Evolutionary conservation across 1,139 yeast species (phyloP).

Genomic region (Lodderomyces jiufengensis): DNA sequence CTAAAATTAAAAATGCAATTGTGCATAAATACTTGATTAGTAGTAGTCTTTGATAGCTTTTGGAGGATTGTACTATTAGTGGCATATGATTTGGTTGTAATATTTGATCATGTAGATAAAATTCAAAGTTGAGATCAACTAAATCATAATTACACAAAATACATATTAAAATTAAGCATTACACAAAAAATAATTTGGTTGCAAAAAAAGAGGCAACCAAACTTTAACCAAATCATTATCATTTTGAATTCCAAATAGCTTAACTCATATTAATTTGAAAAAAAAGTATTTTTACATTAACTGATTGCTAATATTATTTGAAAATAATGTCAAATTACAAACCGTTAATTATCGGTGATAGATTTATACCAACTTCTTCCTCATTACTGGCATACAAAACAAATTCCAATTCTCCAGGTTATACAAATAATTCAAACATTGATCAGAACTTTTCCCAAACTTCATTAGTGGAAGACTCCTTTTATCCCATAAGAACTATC

Average conservation of each 20-base stretch:
- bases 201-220: slow-evolving; percentile 5
- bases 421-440: too few relatives aligned
- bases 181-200: slow-evolving; percentile 3
- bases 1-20: slow-evolving; percentile 15
- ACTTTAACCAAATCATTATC: too few relatives aligned
- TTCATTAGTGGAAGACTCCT: slow-evolving; percentile 13
- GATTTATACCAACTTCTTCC: slow-evolving; percentile 22
- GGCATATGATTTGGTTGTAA: slow-evolving; percentile 10
- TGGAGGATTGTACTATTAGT: slow-evolving; percentile 10
- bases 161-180: not conserved
- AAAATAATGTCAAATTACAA: too few relatives aligned
- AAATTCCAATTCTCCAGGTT: not conserved
- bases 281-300: too few relatives aligned
- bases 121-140: not conserved
- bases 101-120: not conserved
- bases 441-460: too few relatives aligned
- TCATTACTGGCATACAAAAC: slow-evolving; percentile 20
- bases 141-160: not conserved
- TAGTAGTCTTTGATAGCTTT: slow-evolving; percentile 1
- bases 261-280: too few relatives aligned
- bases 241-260: too few relatives aligned
- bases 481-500: slow-evolving; percentile 1
- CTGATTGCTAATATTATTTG: not conserved
- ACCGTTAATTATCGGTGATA: slow-evolving; percentile 9
- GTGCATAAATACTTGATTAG: slow-evolving; percentile 7